Evolutionary conservation across 1,284 basidiomycete species (phyloP).

Genomic region (Veloporphyrellus conicus): DNA sequence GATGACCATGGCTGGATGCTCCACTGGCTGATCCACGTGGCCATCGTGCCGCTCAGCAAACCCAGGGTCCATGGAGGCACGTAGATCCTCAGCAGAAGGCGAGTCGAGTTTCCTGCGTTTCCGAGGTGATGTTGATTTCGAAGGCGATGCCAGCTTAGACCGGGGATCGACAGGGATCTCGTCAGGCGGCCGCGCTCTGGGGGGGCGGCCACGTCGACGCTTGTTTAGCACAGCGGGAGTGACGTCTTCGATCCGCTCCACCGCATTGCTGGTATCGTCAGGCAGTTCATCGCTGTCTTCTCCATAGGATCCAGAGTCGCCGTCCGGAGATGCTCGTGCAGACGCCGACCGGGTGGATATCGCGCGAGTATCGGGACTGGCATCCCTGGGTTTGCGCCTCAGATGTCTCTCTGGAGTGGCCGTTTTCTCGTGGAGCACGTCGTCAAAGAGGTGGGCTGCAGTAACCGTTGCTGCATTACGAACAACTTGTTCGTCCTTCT

Average conservation of each 20-base stretch:
- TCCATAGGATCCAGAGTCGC: slow-evolving; percentile 4
- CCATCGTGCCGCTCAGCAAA: slow-evolving; percentile 6
- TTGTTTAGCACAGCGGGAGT: slow-evolving; percentile 16
- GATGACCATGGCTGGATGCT: background rate
- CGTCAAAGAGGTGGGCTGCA: slow-evolving; percentile 34
- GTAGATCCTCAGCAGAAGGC: slow-evolving; percentile 9
- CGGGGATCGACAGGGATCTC: background rate
- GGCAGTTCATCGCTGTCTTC: slow-evolving; percentile 7
- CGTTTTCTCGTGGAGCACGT: slow-evolving; percentile 18
- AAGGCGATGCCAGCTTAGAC: slow-evolving; percentile 7
- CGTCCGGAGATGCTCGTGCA: slow-evolving; percentile 13
- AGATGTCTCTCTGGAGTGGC: slow-evolving; percentile 21
- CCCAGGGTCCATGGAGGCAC: slow-evolving; percentile 4
- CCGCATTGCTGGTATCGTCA: slow-evolving; percentile 3
- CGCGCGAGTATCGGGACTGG: slow-evolving; percentile 12
- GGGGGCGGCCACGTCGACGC: slow-evolving; percentile 28
- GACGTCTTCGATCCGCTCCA: slow-evolving; percentile 8
- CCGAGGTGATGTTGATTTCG: slow-evolving; percentile 17
- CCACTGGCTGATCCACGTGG: slow-evolving; percentile 4
- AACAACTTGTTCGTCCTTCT: slow-evolving; percentile 16
- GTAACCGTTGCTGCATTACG: slow-evolving; percentile 15
- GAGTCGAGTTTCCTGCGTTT: slow-evolving; percentile 31
- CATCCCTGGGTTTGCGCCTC: slow-evolving; percentile 14
- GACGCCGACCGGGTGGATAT: slow-evolving; percentile 21
- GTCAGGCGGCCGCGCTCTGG: slow-evolving; percentile 11